Evolutionary conservation across 202 grass and related monocot species (phyloP), one percentile per base, ranked within the genome.

Genomic region (Cymbopogon flexuosus): DNA sequence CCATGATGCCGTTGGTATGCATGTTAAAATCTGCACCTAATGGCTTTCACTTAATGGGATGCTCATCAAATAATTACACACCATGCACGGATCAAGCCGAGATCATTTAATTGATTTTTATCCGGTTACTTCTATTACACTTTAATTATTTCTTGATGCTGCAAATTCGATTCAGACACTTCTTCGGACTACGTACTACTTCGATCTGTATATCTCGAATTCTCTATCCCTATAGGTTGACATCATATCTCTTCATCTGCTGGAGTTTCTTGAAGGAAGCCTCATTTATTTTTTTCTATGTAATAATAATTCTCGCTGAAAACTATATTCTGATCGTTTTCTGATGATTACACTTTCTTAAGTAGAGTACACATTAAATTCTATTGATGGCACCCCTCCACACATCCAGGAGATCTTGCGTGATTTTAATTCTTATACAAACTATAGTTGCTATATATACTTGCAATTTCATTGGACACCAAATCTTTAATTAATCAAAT

Each of bases 51-150:
- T 27, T 27, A 27, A 27, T 75, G 27, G 41, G 39, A 75, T 75
- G 49, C 2, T 75, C 77, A 86, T 75, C 68, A 75, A 69, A 86
- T 86, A 74, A 24, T 85, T 79, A 72, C 33, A 72, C 33, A 34
- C 45, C 13, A 24, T 13, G 61, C 37, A 34, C 37, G 14, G 75
- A 22, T 31, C 22, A 10, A 33, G 21, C 21, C 1, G 8, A 54
- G 4, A 68, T 9, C 33, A 66, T 66, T 56, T 31, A 45, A 11
- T 60, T 30, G 41, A 15, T 29, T 37, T 70, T 62, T n/a, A 43
- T 10, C 21, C 12, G 12, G 10, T 1, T 45, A 4, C 57, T 62
- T 62, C 6, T 29, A 19, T 27, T 45, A 5, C 2, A 29, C 24
- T 46, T 61, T 12, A n/a, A n/a, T n/a, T n/a, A 31, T 34, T 75